phyloP scores from a whole-genome alignment of 768 basidiomycete genomes.

The Mycena epipterygia region DNA sequence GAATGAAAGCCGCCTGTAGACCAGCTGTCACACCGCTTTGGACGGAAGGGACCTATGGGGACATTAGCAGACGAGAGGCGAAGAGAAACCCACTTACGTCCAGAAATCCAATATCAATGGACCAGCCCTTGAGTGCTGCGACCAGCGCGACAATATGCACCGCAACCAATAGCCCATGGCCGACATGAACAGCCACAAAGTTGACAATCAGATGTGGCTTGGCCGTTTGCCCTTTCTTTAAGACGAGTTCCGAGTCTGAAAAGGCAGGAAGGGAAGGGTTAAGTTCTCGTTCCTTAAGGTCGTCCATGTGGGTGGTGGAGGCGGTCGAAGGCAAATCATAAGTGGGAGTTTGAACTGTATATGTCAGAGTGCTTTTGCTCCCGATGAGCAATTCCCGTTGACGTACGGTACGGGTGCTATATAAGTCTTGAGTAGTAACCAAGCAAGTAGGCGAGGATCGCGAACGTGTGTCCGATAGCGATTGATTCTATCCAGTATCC shows the following conservation, averaged over 20 bases:
- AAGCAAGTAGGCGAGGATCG: too few relatives aligned
- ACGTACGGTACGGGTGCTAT: too few relatives aligned
- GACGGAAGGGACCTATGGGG: neutral
- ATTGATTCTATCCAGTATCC: too few relatives aligned
- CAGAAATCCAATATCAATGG: neutral
- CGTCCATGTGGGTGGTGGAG: neutral
- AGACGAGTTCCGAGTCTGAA: neutral
- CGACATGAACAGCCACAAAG: neutral
- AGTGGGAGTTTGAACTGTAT: too few relatives aligned
- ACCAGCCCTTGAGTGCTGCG: conserved; percentile 1
- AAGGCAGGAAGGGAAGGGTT: too few relatives aligned
- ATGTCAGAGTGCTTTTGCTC: too few relatives aligned
- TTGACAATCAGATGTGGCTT: neutral
- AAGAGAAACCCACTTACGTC: neutral
- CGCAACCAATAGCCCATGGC: neutral
- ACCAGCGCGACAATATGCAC: conserved; percentile 1
- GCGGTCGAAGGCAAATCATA: too few relatives aligned
- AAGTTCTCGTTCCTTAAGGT: neutral
- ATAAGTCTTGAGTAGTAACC: too few relatives aligned
- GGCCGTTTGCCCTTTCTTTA: neutral
- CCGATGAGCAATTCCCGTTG: too few relatives aligned
- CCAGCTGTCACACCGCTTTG: conserved; percentile 23
- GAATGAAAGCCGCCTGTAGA: neutral
- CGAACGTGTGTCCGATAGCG: too few relatives aligned
- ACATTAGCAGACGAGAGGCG: neutral